Base-by-base conservation (phyloP, 805 yeast genomes). In the Diddensiella santjacobensis region DNA sequence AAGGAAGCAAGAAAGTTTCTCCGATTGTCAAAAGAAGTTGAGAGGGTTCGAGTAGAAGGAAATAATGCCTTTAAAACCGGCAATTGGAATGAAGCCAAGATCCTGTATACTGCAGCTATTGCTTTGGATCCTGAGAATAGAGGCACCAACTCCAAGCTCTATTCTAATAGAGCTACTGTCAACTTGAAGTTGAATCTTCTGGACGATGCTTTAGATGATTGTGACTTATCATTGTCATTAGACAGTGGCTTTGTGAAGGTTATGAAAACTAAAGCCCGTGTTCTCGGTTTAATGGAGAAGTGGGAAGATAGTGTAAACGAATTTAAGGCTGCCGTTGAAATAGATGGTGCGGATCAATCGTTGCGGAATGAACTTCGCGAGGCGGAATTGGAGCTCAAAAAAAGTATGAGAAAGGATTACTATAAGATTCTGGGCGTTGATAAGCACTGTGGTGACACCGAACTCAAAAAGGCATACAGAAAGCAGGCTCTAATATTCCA, bases 111-210 rank as follows among this genome's bases (percentile, higher is more conserved):
- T 1, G 64, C 74, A 52, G 97, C 96, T 5, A 84, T 91, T 30
- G 83, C 74, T 23, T 55, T 83, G 11, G 83, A 83, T 55, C 69
- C 77, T 2, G 55, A 67, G 10, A 81, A 82, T 44, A 79, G 86
- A 1, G 74, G 82, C 26, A 57, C 57, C 13, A 65, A 60, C 47
- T 48, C 67, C 42, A 62, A 59, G 49, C 80, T 83, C 53, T 87
- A 73, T 62, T 83, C 96, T 6, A 91, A 91, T 67, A 74, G 96
- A 54, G 96, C 98, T 0, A 89, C 90, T 50, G 95, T 86, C 1
- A 82, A 87, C 56, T 74, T 87, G 58, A 82, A 85, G 60, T 64
- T 84, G 44, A 96, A 88, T 58, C 79, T 79, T 56, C 83, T 83
- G 63, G 95, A 91, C 3, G 77, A 78, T 50, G 95, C 96, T 0